phyloP scores from a whole-genome alignment of 352 stramenopile genomes.

The Peronosclerospora sorghi region DNA sequence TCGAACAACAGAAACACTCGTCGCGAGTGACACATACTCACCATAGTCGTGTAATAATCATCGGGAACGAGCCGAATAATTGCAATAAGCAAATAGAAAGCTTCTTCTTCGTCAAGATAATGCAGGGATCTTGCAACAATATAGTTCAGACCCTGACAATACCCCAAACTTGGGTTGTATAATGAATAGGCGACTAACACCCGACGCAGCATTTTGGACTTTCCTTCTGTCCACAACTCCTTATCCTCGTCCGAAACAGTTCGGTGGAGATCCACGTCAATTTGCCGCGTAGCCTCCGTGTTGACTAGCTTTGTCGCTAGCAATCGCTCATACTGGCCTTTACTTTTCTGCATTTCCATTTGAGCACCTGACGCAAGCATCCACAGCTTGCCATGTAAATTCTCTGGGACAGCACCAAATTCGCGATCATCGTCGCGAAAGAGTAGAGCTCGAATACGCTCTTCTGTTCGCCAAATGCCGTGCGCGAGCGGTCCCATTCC shows the following conservation, averaged over 20 bases:
- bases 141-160: constrained; percentile 85
- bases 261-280: constrained; percentile 75
- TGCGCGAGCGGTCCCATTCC: constrained; percentile 57
- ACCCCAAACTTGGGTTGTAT: constrained; percentile 71
- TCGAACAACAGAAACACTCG: background rate
- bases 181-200: constrained; percentile 79
- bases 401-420: constrained; percentile 40
- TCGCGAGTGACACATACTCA: constrained; percentile 14
- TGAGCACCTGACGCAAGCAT: constrained; percentile 63
- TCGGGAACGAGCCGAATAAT: constrained; percentile 71
- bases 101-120: constrained; percentile 57
- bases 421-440: constrained; percentile 54
- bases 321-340: constrained; percentile 44
- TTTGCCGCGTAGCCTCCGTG: constrained; percentile 67
- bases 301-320: constrained; percentile 39
- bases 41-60: constrained; percentile 86
- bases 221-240: constrained; percentile 46
- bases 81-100: constrained; percentile 76
- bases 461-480: constrained; percentile 72
- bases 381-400: constrained; percentile 73
- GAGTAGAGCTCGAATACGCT: constrained; percentile 61
- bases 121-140: constrained; percentile 68
- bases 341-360: constrained; percentile 49
- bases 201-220: constrained; percentile 59
- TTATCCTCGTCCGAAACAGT: constrained; percentile 63